Conservation (phyloP, 306 rosid genomes). For the Sechiopsis laciniata region DNA sequence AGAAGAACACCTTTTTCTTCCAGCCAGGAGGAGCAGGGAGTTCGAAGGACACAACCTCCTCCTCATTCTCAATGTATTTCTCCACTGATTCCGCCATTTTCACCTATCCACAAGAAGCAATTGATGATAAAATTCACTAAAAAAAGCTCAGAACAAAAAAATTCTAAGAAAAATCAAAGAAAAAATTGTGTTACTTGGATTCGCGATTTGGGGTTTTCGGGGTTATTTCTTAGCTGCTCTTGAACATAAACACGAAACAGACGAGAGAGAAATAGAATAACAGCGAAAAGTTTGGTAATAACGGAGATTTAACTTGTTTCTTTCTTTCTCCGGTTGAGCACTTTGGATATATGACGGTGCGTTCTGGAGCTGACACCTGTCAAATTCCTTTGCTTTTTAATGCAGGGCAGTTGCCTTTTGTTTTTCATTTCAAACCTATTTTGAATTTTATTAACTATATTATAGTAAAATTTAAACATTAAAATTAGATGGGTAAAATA, state of each 20-base stretch:
- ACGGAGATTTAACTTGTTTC: not conserved
- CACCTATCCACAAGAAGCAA: slow-evolving; percentile 43
- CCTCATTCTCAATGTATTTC: slow-evolving; percentile 52
- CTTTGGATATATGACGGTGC: slow-evolving; percentile 29
- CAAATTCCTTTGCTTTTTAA: not conserved
- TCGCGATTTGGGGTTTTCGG: slow-evolving; percentile 18
- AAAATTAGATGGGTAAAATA: too few relatives aligned
- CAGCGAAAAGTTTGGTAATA: slow-evolving; percentile 1
- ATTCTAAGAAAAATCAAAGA: slow-evolving; percentile 5
- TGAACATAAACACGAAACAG: not conserved
- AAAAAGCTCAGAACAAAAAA: not conserved
- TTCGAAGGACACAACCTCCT: slow-evolving; percentile 61
- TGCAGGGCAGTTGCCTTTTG: too few relatives aligned
- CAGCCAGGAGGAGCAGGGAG: slow-evolving; percentile 96
- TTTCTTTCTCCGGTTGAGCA: slow-evolving; percentile 22
- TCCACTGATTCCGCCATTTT: slow-evolving; percentile 77
- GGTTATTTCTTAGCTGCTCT: not conserved
- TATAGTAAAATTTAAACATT: too few relatives aligned
- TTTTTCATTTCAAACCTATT: too few relatives aligned
- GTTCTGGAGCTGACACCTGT: slow-evolving; percentile 27
- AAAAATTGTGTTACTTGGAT: not conserved
- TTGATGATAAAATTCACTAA: slow-evolving; percentile 11
- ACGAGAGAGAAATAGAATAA: not conserved
- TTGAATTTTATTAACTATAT: too few relatives aligned
- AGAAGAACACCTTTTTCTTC: slow-evolving; percentile 66